Conservation (phyloP, 2,329 filamentous ascomycete species). For the Paradendryphiella salina region DNA sequence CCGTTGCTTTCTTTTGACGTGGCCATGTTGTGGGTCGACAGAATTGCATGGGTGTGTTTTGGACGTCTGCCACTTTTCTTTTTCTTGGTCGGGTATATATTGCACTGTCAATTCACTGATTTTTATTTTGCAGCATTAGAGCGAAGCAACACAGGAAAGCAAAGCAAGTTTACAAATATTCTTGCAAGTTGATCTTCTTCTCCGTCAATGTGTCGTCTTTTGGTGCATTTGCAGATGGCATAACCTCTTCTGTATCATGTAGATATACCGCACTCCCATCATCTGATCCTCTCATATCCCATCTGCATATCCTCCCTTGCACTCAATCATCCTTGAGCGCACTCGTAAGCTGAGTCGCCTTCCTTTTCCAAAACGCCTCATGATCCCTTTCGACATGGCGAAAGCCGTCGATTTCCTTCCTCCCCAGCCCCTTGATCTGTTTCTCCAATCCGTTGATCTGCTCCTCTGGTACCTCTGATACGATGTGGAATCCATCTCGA, state of each 20-base stretch:
- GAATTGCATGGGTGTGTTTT: neutral
- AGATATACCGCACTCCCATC: neutral
- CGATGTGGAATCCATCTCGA: slow-evolving; percentile 5
- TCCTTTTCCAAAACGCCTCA: slow-evolving; percentile 32
- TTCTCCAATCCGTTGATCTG: slow-evolving; percentile 22
- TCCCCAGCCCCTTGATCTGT: slow-evolving; percentile 24
- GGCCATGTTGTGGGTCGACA: neutral
- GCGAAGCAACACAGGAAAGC: neutral
- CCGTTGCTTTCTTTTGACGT: slow-evolving; percentile 13
- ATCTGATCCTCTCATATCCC: neutral
- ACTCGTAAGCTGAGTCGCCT: slow-evolving; percentile 24
- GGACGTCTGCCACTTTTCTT: neutral
- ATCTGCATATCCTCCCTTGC: neutral
- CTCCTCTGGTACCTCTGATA: slow-evolving; percentile 17
- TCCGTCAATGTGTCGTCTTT: too few relatives aligned
- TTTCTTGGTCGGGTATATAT: neutral
- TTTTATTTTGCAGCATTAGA: too few relatives aligned
- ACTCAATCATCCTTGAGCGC: slow-evolving; percentile 22
- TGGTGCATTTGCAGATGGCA: too few relatives aligned
- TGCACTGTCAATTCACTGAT: too few relatives aligned
- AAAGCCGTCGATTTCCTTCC: slow-evolving; percentile 25
- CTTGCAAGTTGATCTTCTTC: neutral
- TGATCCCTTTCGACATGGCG: slow-evolving; percentile 28
- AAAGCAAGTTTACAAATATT: neutral
- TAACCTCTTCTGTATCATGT: too few relatives aligned